Percentiles rank a stretch among this genome's conserved stretches.
phyloP scores from a whole-genome alignment of 495 filamentous ascomycete species.

The Penicillium bovifimosum region DNA sequence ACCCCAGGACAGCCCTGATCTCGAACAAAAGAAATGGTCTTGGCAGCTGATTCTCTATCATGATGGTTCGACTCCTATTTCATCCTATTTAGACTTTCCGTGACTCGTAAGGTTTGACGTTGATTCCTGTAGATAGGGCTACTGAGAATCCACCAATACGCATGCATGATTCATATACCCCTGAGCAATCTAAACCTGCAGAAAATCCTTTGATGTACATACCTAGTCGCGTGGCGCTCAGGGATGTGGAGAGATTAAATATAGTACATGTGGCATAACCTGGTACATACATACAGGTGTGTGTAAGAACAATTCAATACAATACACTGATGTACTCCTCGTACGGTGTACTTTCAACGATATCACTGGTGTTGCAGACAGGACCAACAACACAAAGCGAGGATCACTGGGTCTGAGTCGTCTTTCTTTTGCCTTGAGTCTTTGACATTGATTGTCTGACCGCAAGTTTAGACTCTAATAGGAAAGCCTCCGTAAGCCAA shows the following conservation, averaged over 20 bases:
- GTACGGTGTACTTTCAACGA: neutral
- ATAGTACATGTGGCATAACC: neutral
- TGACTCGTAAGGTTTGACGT: constrained; percentile 6
- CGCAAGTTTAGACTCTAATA: constrained; percentile 12
- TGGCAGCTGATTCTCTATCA: neutral
- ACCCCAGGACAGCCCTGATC: neutral
- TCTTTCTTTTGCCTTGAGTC: neutral
- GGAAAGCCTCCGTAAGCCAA: constrained; percentile 15
- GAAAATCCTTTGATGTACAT: constrained; percentile 1
- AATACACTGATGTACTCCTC: neutral
- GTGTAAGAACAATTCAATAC: neutral
- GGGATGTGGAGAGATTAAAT: constrained; percentile 17
- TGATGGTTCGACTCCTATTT: neutral
- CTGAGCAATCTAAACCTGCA: constrained; percentile 8
- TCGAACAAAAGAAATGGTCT: neutral
- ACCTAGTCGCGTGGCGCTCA: constrained; percentile 27
- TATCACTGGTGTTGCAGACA: neutral
- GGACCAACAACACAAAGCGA: constrained; percentile 2
- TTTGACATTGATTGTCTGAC: constrained; percentile 16
- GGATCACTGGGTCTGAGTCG: constrained; percentile 10
- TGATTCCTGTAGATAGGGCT: neutral
- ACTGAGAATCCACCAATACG: neutral
- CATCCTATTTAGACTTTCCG: neutral
- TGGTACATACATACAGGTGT: neutral
- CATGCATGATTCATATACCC: constrained; percentile 3